A percentile compares a stretch with the other conserved stretches of the same genome.
These are phyloP conservation scores for Pythium monospermum DNA, from an alignment of 352 stramenopile species.

Conservation along the genomic window DNA sequence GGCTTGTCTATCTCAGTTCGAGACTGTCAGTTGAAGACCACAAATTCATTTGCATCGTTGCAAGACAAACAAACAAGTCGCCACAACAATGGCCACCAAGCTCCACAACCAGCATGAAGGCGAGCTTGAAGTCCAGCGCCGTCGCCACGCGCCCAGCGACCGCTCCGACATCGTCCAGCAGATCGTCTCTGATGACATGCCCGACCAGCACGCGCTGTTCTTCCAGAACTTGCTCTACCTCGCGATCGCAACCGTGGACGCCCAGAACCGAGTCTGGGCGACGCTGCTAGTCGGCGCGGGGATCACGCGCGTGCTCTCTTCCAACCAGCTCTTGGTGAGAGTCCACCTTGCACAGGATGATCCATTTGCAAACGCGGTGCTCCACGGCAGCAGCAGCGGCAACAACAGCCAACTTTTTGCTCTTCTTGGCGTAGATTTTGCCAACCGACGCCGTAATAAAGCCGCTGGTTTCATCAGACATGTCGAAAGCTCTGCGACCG, in stretches of 20 bases:
- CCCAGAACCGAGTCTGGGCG: background rate
- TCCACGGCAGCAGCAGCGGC: background rate
- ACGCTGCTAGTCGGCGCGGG: slow-evolving; percentile 5
- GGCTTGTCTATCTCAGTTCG: too few species aligned
- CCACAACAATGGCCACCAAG: too few species aligned
- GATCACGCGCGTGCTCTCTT: background rate
- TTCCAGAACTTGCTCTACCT: slow-evolving; percentile 9
- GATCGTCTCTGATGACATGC: slow-evolving; percentile 8
- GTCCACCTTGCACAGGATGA: background rate
- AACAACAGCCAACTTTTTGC: background rate
- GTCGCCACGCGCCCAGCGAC: too few species aligned
- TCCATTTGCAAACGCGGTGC: background rate
- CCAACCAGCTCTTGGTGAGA: background rate
- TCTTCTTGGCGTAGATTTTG: slow-evolving; percentile 8
- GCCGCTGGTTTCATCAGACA: slow-evolving; percentile 3
- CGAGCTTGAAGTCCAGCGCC: too few species aligned
- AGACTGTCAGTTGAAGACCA: too few species aligned
- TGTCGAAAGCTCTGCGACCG: background rate
- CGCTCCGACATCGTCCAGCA: background rate
- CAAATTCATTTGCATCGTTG: too few species aligned
- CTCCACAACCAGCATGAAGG: too few species aligned
- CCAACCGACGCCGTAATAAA: slow-evolving; percentile 15
- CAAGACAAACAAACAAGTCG: too few species aligned
- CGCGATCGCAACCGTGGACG: slow-evolving; percentile 5
- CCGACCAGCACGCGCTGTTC: slow-evolving; percentile 8